These are phyloP conservation scores for Flaveria brownii DNA, from an alignment of 129 eudicot species.

Conservation along the genomic window DNA sequence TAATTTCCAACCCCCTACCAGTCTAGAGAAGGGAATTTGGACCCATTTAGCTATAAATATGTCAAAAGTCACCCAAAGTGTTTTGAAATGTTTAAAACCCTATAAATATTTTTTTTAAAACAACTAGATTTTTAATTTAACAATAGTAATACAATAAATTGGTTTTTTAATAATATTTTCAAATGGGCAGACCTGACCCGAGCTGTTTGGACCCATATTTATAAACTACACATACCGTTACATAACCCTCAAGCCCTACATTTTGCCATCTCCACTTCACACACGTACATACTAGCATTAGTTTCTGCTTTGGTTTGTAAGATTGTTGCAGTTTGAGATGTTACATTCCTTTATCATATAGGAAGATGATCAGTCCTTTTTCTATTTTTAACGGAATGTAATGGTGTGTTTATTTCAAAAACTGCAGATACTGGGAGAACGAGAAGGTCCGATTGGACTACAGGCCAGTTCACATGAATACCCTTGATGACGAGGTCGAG, in stretches of 20 bases:
- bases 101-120: background rate
- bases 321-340: background rate
- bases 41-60: background rate
- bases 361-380: background rate
- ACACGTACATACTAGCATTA: background rate
- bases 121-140: background rate
- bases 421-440: constrained; percentile 89
- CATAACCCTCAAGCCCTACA: too few relatives aligned
- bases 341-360: background rate
- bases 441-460: constrained; percentile 85
- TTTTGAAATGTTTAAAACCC: background rate
- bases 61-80: background rate
- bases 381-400: constrained; percentile 8
- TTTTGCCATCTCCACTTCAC: background rate
- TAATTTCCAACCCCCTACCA: background rate
- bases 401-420: background rate
- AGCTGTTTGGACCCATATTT: background rate
- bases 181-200: background rate
- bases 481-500: constrained; percentile 91
- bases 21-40: constrained; percentile 1
- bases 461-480: constrained; percentile 95
- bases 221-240: background rate
- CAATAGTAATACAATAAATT: background rate
- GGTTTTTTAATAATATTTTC: background rate
- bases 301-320: constrained; percentile 11